Conservation (phyloP, 202 grass and related monocot genomes). For the Thinopyrum obtusiflorum region DNA sequence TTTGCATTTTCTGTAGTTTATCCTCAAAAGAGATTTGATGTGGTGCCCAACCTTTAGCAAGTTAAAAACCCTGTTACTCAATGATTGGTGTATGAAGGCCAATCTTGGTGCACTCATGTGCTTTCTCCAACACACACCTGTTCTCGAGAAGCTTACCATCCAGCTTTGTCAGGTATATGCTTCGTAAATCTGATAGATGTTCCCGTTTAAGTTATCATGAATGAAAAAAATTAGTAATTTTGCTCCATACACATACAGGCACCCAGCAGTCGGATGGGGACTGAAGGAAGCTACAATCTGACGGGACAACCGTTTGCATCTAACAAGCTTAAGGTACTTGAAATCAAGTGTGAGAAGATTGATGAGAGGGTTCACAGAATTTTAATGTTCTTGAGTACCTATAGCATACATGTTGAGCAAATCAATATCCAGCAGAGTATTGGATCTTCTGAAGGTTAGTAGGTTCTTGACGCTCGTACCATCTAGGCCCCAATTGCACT, state of each 20-base stretch:
- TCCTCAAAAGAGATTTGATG: constrained; percentile 30
- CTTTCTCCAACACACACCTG: constrained; percentile 14
- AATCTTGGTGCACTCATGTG: constrained; percentile 10
- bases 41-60: constrained; percentile 23
- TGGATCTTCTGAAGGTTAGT: constrained; percentile 27
- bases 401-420: constrained; percentile 12
- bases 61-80: constrained; percentile 26
- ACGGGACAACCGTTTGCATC: neutral
- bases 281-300: neutral
- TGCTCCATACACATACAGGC: constrained; percentile 17
- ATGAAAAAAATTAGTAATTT: neutral
- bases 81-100: constrained; percentile 26
- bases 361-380: constrained; percentile 16
- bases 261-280: neutral
- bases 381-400: constrained; percentile 1
- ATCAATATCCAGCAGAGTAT: constrained; percentile 12
- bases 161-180: constrained; percentile 26
- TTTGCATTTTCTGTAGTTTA: constrained; percentile 13
- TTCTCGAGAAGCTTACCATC: constrained; percentile 33
- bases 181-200: neutral
- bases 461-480: neutral
- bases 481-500: neutral
- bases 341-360: constrained; percentile 28
- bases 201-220: neutral
- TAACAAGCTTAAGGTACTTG: constrained; percentile 19